Conservation (phyloP, 805 yeast genomes). For the Ogataea populi-albae region DNA sequence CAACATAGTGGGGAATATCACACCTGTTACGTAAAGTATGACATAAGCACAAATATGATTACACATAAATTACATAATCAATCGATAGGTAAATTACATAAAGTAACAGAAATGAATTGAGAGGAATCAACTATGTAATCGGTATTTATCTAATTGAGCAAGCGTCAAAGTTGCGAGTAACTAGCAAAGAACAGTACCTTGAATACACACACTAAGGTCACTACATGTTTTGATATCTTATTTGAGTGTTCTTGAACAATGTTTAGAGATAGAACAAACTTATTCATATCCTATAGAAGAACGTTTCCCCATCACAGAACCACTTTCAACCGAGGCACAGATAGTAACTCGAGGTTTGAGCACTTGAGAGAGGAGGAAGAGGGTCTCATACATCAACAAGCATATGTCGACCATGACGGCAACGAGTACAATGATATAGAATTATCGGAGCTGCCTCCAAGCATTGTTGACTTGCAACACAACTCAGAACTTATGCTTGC, state of each 20-base stretch:
- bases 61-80: no score
- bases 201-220: no score
- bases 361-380: constrained; percentile 52
- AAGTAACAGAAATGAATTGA: no score
- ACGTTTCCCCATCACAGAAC: constrained; percentile 71
- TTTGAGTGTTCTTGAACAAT: constrained; percentile 33
- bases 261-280: constrained; percentile 94
- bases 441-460: constrained; percentile 69
- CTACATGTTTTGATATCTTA: background rate
- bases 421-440: constrained; percentile 43
- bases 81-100: no score
- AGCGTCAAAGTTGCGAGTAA: no score
- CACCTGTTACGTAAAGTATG: no score
- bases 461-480: constrained; percentile 68
- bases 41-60: no score
- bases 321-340: constrained; percentile 13
- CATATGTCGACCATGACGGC: constrained; percentile 18
- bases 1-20: no score
- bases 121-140: no score
- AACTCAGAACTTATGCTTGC: constrained; percentile 64
- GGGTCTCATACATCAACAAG: constrained; percentile 44
- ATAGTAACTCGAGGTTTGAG: constrained; percentile 30
- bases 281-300: constrained; percentile 82
- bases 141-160: no score
- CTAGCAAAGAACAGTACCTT: no score